These are phyloP conservation scores for Cucumis melo DNA, from an alignment of 306 rosid genomes.

Conservation along the genomic window DNA sequence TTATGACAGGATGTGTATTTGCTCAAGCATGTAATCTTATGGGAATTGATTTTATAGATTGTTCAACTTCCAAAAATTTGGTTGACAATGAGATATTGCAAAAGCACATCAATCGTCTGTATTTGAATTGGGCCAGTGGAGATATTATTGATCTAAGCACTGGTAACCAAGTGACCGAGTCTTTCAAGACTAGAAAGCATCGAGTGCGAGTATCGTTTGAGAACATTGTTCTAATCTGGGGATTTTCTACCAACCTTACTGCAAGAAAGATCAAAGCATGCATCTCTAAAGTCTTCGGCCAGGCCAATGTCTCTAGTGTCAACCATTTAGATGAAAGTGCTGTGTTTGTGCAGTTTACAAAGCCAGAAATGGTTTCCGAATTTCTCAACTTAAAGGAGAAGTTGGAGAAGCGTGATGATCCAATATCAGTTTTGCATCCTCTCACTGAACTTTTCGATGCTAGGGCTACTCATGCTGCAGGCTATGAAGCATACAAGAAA, in stretches of 20 bases:
- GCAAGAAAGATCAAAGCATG: constrained; percentile 44
- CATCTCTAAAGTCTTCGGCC: constrained; percentile 56
- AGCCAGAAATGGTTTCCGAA: constrained; percentile 39
- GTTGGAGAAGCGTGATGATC: constrained; percentile 45
- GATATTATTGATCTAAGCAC: constrained; percentile 66
- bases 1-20: constrained; percentile 89
- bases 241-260: constrained; percentile 51
- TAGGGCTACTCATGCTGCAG: constrained; percentile 52
- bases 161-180: constrained; percentile 30
- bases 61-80: constrained; percentile 32
- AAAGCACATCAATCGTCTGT: constrained; percentile 54
- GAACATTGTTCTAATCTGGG: constrained; percentile 69
- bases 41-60: constrained; percentile 48
- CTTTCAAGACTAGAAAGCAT: constrained; percentile 26
- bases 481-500: constrained; percentile 58
- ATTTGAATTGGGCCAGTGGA: constrained; percentile 64
- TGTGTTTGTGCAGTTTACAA: constrained; percentile 54
- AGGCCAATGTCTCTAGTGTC: constrained; percentile 35
- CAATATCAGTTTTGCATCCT: constrained; percentile 59
- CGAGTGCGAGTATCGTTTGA: constrained; percentile 34
- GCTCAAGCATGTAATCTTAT: constrained; percentile 63
- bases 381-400: constrained; percentile 56
- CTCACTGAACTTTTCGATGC: constrained; percentile 53
- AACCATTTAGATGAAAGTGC: constrained; percentile 72
- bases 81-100: constrained; percentile 42